phyloP scores from a whole-genome alignment of 306 rosid genomes.

The Glycine tomentella region DNA sequence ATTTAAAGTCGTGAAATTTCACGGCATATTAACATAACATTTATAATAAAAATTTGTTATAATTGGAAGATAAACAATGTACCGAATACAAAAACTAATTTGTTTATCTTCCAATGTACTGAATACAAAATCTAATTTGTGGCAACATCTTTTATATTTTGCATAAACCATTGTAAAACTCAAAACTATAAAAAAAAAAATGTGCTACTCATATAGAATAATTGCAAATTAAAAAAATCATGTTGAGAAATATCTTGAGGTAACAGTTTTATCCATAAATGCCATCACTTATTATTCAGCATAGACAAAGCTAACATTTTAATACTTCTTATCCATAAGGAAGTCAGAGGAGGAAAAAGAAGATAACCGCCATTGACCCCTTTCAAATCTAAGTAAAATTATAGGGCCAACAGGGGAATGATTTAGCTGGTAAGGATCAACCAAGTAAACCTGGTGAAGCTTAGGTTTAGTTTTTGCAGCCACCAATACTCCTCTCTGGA shows the following conservation, averaged over 20 bases:
- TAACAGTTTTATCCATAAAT: slow-evolving; percentile 24
- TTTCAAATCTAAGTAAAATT: slow-evolving; percentile 34
- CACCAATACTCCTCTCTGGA: neutral
- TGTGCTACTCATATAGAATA: neutral
- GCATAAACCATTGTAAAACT: neutral
- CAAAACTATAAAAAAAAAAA: neutral
- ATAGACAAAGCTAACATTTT: slow-evolving; percentile 20
- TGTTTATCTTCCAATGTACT: too few species aligned
- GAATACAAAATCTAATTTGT: too few species aligned
- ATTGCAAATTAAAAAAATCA: neutral
- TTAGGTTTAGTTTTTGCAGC: slow-evolving; percentile 1
- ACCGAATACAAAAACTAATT: too few species aligned
- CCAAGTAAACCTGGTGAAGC: slow-evolving; percentile 17
- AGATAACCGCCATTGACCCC: slow-evolving; percentile 10
- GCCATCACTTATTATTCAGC: neutral
- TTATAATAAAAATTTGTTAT: too few species aligned
- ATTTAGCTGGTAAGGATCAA: slow-evolving; percentile 2
- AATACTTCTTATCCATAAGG: slow-evolving; percentile 8
- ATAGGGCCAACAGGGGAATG: slow-evolving; percentile 3
- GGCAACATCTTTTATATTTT: neutral
- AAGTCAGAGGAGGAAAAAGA: neutral
- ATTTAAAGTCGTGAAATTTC: too few species aligned
- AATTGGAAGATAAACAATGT: too few species aligned
- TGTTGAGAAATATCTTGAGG: neutral
- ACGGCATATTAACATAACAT: too few species aligned